These are phyloP conservation scores for Ceratocystis cacaofunesta DNA, from an alignment of 2,329 filamentous ascomycete species.

Conservation along the genomic window DNA sequence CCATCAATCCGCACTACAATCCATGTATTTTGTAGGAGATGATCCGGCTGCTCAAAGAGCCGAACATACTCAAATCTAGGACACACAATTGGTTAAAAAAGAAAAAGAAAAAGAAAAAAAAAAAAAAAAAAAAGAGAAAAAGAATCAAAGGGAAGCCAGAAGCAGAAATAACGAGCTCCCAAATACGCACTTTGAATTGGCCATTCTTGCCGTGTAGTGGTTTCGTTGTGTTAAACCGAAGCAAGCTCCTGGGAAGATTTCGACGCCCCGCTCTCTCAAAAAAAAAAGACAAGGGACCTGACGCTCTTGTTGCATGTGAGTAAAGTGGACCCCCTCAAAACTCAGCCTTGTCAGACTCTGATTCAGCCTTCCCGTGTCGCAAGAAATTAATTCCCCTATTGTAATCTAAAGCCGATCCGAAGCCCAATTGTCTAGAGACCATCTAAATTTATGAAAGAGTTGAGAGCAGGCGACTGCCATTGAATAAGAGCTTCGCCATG, in stretches of 20 bases:
- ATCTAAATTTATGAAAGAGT: background rate
- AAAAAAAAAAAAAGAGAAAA: background rate
- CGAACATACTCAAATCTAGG: conserved; percentile 85
- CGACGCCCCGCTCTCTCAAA: conserved; percentile 1
- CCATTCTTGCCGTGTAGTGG: conserved; percentile 27
- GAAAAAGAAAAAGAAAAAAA: too few relatives aligned
- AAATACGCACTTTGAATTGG: conserved; percentile 37
- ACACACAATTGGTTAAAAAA: background rate
- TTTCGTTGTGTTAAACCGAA: background rate
- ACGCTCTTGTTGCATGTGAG: conserved; percentile 3
- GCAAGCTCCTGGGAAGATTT: background rate
- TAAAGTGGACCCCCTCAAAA: background rate
- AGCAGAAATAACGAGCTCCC: background rate
- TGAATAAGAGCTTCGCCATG: conserved; percentile 28
- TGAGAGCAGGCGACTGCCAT: background rate
- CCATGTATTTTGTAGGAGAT: conserved; percentile 80
- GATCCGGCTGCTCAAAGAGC: conserved; percentile 69
- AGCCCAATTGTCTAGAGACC: background rate
- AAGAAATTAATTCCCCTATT: background rate
- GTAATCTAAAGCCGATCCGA: background rate
- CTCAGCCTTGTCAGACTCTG: conserved; percentile 12
- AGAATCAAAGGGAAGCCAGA: background rate
- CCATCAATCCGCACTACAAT: conserved; percentile 90
- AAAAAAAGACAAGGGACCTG: background rate
- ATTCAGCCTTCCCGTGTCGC: conserved; percentile 15